Evolutionary conservation across 139 green algal species (phyloP).

Genomic region (Coelastrella sp.): DNA sequence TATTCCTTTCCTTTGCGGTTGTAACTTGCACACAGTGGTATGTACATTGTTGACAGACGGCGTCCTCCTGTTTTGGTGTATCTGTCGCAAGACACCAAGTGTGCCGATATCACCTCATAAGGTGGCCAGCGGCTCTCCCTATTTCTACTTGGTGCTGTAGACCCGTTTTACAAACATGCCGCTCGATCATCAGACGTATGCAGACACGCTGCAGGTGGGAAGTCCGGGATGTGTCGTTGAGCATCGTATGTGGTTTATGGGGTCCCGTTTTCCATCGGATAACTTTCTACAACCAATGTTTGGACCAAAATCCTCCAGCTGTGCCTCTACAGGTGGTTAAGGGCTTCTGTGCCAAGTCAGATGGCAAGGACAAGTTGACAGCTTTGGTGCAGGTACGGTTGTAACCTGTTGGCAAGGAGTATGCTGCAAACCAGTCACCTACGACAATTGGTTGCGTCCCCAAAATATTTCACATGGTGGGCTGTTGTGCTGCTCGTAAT

Average conservation of each 20-base stretch:
- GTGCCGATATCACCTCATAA: no score
- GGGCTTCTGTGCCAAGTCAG: conserved; percentile 87
- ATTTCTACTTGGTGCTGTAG: not conserved
- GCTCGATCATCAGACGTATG: conserved; percentile 27
- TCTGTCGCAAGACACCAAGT: not conserved
- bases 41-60: no score
- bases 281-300: no score
- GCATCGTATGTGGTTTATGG: no score
- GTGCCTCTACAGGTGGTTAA: conserved; percentile 75
- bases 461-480: no score
- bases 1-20: no score
- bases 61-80: not conserved
- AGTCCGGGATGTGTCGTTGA: not conserved
- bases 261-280: no score
- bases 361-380: conserved; percentile 95
- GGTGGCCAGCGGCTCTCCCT: no score
- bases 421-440: no score
- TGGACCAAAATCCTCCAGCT: not conserved
- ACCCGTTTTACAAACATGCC: not conserved
- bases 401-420: not conserved
- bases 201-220: conserved; percentile 43
- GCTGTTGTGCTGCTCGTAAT: no score
- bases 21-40: no score
- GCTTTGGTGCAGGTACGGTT: conserved; percentile 84
- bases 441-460: no score